These are phyloP conservation scores for Bruguiera sexangula DNA, from an alignment of 345 rosid species.

Conservation along the genomic window DNA sequence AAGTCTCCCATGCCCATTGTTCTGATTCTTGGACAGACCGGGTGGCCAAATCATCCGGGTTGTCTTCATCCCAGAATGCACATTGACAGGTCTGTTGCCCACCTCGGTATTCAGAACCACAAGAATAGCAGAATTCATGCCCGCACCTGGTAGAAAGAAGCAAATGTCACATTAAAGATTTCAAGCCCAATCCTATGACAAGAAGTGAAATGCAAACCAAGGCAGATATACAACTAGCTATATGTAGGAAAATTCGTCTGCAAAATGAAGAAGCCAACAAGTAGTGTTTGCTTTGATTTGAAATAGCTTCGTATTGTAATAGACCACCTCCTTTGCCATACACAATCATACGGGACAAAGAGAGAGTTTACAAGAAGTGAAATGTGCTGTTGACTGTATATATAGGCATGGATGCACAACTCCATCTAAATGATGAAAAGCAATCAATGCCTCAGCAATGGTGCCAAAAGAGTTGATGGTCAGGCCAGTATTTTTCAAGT, in stretches of 20 bases:
- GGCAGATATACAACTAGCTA: not conserved
- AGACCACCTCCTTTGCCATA: too few species aligned
- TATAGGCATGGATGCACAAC: not conserved
- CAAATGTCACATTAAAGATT: constrained; percentile 8
- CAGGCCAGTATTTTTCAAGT: too few species aligned
- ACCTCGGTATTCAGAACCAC: constrained; percentile 80
- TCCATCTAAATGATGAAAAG: not conserved
- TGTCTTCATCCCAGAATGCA: constrained; percentile 87
- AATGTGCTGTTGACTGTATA: not conserved
- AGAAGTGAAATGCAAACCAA: not conserved
- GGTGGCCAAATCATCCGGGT: constrained; percentile 47
- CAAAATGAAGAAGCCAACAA: too few species aligned
- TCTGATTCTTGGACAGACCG: constrained; percentile 78
- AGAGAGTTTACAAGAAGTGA: too few species aligned
- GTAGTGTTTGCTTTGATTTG: too few species aligned
- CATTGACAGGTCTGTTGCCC: constrained; percentile 84
- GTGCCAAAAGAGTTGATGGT: not conserved
- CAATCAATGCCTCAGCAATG: not conserved
- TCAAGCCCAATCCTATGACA: constrained; percentile 1
- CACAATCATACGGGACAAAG: too few species aligned
- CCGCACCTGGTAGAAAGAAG: constrained; percentile 57
- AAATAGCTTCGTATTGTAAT: too few species aligned
- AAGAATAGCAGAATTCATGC: constrained; percentile 91
- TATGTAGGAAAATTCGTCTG: too few species aligned
- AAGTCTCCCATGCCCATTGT: constrained; percentile 96